phyloP scores from a whole-genome alignment of 257 asterid species.

The Ligustrum vulgare region DNA sequence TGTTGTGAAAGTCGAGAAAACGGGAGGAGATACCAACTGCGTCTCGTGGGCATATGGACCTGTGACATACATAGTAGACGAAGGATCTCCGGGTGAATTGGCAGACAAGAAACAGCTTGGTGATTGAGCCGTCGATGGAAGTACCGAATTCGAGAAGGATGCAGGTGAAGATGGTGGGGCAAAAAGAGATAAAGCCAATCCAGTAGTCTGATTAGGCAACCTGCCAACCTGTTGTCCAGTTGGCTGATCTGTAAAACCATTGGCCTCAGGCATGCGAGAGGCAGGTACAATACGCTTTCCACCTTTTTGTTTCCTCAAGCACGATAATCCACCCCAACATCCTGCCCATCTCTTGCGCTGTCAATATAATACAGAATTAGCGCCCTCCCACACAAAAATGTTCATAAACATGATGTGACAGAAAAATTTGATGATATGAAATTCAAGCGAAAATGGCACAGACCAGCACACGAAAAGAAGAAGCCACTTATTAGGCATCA shows the following conservation, averaged over 20 bases:
- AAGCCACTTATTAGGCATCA: background rate
- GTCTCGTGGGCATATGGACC: constrained; percentile 75
- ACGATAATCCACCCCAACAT: constrained; percentile 81
- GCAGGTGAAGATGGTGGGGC: constrained; percentile 85
- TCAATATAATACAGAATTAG: constrained; percentile 31
- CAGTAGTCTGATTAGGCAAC: constrained; percentile 50
- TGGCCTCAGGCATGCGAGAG: constrained; percentile 73
- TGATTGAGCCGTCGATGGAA: constrained; percentile 59
- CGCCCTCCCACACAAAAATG: background rate
- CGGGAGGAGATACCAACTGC: constrained; percentile 68
- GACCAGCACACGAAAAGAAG: background rate
- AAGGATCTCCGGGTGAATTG: constrained; percentile 51
- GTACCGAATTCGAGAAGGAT: constrained; percentile 54
- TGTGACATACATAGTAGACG: constrained; percentile 53
- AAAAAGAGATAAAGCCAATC: constrained; percentile 43
- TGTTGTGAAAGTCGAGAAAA: constrained; percentile 66
- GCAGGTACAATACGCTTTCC: constrained; percentile 90
- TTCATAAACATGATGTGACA: background rate
- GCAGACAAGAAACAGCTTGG: constrained; percentile 52
- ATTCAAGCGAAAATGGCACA: constrained; percentile 2
- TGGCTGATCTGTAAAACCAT: constrained; percentile 53
- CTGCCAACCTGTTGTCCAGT: constrained; percentile 69
- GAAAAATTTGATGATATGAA: constrained; percentile 20
- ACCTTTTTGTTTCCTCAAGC: constrained; percentile 82
- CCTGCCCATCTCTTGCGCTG: constrained; percentile 90